A percentile compares a stretch with the other conserved stretches of the same genome.
These are phyloP conservation scores for Logfia minima DNA, from an alignment of 129 eudicot species.

Conservation along the genomic window DNA sequence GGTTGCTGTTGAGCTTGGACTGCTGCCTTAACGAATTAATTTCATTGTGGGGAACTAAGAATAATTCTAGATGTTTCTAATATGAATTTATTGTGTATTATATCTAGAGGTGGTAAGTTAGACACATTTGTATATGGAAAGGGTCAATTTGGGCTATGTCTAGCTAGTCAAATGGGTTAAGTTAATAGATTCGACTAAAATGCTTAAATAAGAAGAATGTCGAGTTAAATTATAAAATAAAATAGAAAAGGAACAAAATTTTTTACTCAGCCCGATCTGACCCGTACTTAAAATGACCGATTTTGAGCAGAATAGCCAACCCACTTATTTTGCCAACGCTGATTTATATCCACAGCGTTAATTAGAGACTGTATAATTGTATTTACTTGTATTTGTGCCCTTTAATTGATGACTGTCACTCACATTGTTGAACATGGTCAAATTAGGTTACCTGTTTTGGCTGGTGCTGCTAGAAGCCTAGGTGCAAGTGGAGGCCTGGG, in stretches of 20 bases:
- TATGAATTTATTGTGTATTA: no score
- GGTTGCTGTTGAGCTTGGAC: not conserved
- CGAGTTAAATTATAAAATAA: not conserved
- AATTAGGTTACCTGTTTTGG: conserved; percentile 79
- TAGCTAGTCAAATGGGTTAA: not conserved
- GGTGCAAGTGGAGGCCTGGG: conserved; percentile 80
- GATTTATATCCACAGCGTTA: not conserved
- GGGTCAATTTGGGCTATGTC: not conserved
- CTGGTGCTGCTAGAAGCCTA: conserved; percentile 74
- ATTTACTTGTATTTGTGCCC: conserved; percentile 21
- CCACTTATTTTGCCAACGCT: not conserved
- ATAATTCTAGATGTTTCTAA: no score
- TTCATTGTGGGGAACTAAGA: no score
- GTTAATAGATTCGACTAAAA: not conserved
- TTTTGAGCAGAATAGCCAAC: not conserved
- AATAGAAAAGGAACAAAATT: not conserved
- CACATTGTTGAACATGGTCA: conserved; percentile 1
- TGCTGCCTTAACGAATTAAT: not conserved
- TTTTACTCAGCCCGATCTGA: no score
- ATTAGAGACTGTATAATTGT: not conserved
- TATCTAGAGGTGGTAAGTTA: not conserved
- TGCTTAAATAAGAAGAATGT: not conserved
- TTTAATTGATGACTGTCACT: not conserved
- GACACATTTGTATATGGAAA: not conserved
- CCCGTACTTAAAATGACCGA: not conserved